Percentiles rank a stretch among this genome's conserved stretches.
phyloP scores from a whole-genome alignment of 2,329 filamentous ascomycete genomes.

The Neocatenulostroma microsporum region DNA sequence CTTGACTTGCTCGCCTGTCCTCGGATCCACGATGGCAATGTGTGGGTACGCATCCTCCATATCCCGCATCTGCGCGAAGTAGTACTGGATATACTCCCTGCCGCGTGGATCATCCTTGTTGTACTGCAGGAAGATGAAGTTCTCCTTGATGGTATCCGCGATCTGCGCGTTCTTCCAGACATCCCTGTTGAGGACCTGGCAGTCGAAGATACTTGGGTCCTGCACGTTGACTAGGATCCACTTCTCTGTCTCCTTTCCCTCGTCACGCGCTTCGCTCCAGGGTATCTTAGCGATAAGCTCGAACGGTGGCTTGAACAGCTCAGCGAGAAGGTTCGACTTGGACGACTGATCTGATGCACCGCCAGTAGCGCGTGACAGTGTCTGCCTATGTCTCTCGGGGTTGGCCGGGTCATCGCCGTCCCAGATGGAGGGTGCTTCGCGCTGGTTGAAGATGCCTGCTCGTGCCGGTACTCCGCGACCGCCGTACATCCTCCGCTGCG shows the following conservation, averaged over 20 bases:
- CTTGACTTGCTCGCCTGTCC: slow-evolving; percentile 96
- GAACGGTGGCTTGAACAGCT: slow-evolving; percentile 87
- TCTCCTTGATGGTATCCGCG: slow-evolving; percentile 72
- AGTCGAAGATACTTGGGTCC: slow-evolving; percentile 87
- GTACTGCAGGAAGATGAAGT: slow-evolving; percentile 95
- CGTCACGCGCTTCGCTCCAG: slow-evolving; percentile 78
- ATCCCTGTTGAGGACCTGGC: slow-evolving; percentile 86
- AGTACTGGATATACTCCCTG: slow-evolving; percentile 79
- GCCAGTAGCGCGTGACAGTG: slow-evolving; percentile 54
- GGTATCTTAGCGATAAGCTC: slow-evolving; percentile 70
- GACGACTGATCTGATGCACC: slow-evolving; percentile 57
- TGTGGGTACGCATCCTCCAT: slow-evolving; percentile 88
- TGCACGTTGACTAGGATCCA: slow-evolving; percentile 97
- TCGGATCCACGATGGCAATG: slow-evolving; percentile 88
- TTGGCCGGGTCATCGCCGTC: slow-evolving; percentile 44
- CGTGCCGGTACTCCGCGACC: slow-evolving; percentile 16
- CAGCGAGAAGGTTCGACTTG: slow-evolving; percentile 72
- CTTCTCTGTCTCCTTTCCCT: slow-evolving; percentile 81
- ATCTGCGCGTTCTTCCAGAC: slow-evolving; percentile 86
- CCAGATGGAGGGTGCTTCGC: slow-evolving; percentile 50
- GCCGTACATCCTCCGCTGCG: slow-evolving; percentile 29
- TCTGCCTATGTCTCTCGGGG: slow-evolving; percentile 41
- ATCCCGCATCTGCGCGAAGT: slow-evolving; percentile 66
- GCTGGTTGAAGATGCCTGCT: slow-evolving; percentile 69
- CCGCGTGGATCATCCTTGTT: slow-evolving; percentile 74